Evolutionary conservation across 164 flowering plant species (phyloP).

Genomic region (Liriodendron chinense): DNA sequence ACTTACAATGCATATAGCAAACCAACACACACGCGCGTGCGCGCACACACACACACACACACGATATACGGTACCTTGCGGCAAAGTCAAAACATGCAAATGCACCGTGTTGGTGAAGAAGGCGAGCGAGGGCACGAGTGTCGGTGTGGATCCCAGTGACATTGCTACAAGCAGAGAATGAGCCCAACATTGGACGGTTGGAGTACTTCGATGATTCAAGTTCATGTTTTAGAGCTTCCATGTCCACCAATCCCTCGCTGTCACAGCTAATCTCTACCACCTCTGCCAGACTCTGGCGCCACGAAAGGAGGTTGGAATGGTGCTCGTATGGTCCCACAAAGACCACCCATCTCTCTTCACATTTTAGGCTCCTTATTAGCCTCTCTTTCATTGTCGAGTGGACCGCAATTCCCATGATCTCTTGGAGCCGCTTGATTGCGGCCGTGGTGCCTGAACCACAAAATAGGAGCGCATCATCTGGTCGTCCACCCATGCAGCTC

Average conservation of each 20-base stretch:
- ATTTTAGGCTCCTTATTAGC: slow-evolving; percentile 3
- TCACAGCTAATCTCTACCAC: slow-evolving; percentile 36
- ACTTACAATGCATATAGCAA: too few species aligned
- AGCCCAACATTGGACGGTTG: slow-evolving; percentile 66
- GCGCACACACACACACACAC: too few species aligned
- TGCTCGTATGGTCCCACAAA: slow-evolving; percentile 44
- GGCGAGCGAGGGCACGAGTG: slow-evolving; percentile 47
- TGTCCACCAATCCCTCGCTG: slow-evolving; percentile 48
- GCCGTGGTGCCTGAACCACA: slow-evolving; percentile 30
- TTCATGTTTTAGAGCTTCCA: slow-evolving; percentile 34
- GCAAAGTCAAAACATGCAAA: slow-evolving; percentile 78
- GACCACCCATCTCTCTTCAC: slow-evolving; percentile 31
- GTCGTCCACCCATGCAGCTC: slow-evolving; percentile 27
- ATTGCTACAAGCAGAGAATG: slow-evolving; percentile 85
- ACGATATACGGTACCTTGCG: slow-evolving; percentile 12
- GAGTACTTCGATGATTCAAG: slow-evolving; percentile 30
- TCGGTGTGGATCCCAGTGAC: slow-evolving; percentile 60
- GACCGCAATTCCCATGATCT: slow-evolving; percentile 27
- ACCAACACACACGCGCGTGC: too few species aligned
- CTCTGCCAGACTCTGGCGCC: slow-evolving; percentile 27
- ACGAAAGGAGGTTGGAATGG: slow-evolving; percentile 40
- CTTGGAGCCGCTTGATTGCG: slow-evolving; percentile 30
- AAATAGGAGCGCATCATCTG: slow-evolving; percentile 18
- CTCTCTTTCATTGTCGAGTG: slow-evolving; percentile 21
- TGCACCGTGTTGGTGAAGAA: slow-evolving; percentile 68